These are phyloP conservation scores for Pseudogymnoascus sp. DNA, from an alignment of 2,329 filamentous ascomycete genomes.

Conservation along the genomic window DNA sequence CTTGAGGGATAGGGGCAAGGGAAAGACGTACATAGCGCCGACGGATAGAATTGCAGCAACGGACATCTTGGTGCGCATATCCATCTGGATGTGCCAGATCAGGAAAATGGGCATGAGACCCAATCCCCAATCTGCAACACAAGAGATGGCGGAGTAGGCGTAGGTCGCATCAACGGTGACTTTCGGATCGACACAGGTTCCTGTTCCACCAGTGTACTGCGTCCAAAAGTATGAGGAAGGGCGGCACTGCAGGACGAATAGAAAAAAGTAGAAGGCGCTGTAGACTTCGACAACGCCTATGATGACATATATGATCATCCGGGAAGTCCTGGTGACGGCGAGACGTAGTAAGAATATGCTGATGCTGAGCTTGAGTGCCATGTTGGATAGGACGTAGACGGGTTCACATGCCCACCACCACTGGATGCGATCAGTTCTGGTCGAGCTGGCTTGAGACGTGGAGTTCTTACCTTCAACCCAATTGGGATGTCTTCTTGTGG, in stretches of 20 bases:
- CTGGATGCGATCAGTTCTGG: constrained; percentile 8
- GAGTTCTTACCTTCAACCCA: constrained; percentile 21
- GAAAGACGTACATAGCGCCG: constrained; percentile 31
- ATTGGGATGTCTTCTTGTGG: constrained; percentile 18
- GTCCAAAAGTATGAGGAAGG: constrained; percentile 34
- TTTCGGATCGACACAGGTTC: constrained; percentile 27
- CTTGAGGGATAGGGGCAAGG: neutral
- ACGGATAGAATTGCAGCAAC: constrained; percentile 25
- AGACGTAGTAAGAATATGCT: constrained; percentile 34
- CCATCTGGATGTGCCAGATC: constrained; percentile 35
- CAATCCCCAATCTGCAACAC: constrained; percentile 33
- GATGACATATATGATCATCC: constrained; percentile 28
- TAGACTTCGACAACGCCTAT: constrained; percentile 28
- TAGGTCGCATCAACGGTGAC: constrained; percentile 30
- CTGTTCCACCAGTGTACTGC: constrained; percentile 26
- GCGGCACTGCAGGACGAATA: constrained; percentile 32
- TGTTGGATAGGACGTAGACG: constrained; percentile 32
- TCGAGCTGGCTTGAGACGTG: neutral
- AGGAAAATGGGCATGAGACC: constrained; percentile 34
- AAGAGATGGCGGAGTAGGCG: constrained; percentile 33
- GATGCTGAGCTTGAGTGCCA: constrained; percentile 33
- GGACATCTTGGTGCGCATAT: constrained; percentile 30
- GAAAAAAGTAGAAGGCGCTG: constrained; percentile 30
- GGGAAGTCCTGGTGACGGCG: constrained; percentile 25
- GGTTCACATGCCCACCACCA: constrained; percentile 33